phyloP scores from a whole-genome alignment of 78 protist genomes.

The Salpingoeca rosetta region DNA sequence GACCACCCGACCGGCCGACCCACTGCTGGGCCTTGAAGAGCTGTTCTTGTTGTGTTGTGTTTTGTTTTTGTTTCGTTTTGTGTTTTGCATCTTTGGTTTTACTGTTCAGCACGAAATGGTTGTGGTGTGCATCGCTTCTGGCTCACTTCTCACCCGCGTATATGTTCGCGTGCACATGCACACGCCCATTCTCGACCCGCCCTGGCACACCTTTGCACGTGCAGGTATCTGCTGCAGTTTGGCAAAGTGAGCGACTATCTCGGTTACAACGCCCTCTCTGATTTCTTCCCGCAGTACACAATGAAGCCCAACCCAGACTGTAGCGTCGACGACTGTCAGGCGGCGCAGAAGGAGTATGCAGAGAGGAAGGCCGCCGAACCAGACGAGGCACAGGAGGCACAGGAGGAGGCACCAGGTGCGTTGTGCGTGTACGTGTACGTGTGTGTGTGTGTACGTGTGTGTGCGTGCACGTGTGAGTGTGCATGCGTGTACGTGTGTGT shows the following conservation, averaged over 20 bases:
- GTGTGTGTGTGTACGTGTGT: too few species aligned
- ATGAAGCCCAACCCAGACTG: neutral
- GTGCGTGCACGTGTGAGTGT: too few species aligned
- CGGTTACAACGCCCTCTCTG: constrained; percentile 80
- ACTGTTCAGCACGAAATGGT: neutral
- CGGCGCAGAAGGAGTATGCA: neutral
- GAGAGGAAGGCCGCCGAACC: too few species aligned
- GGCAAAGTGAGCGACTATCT: constrained; percentile 74
- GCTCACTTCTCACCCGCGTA: too few species aligned
- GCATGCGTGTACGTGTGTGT: too few species aligned
- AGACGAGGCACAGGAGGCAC: too few species aligned
- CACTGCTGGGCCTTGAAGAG: too few species aligned
- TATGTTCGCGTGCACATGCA: neutral
- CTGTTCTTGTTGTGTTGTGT: too few species aligned
- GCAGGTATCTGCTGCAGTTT: constrained; percentile 52
- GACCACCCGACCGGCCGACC: too few species aligned
- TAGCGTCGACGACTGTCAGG: neutral
- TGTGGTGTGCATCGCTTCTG: neutral
- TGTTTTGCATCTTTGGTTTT: neutral
- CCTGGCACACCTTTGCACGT: neutral
- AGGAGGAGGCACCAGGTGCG: too few species aligned
- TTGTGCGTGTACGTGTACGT: too few species aligned
- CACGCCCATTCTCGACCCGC: too few species aligned
- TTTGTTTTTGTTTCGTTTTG: neutral
- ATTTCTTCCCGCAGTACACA: constrained; percentile 67